Base-by-base conservation (phyloP, 345 rosid genomes). In the Eucalyptus shirleyi region DNA sequence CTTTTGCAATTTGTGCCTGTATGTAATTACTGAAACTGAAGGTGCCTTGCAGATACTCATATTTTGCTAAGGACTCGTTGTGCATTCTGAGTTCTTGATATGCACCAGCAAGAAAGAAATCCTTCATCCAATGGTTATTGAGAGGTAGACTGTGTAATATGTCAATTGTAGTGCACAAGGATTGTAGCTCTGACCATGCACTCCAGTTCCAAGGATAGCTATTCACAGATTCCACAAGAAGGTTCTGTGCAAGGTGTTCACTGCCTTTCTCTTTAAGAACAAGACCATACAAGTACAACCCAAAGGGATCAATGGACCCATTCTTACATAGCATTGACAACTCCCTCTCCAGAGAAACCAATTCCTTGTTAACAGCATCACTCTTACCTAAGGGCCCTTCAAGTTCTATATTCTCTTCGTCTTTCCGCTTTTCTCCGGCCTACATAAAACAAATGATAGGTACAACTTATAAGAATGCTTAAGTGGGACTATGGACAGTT, bases 341-440 rank as follows among this genome's bases (percentile, higher is more conserved):
- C 88, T 97, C 99, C 91, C 97, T 96, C 91, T 98, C 99, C 82
- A 98, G 88, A 90, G 97, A 92, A 91, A 91, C 96, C 89, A 97
- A 89, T 90, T 98, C 98, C n/a, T 92, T 91, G 90, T 98, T 98
- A 90, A 93, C 93, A 88, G 95, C 94, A 88, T 96, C 96, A 87
- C 96, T 96, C 89, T 94, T 97, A 86, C 98, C 98, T 88, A 97
- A 91, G 83, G 97, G 95, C 13, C 98, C 99, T 90, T 97, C 98
- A 85, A 96, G 96, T 92, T 97, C 99, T 91, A 98, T 95, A 90
- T 90, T 96, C 93, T 98, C 99, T 92, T 97, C 98, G 67, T 97
- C 99, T 93, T 97, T 98, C 89, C 99, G 94, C 92, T 97, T 98
- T 91, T 98, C 99, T 90, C 99, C 99, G 87, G 99, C 99, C 98